Evolutionary conservation across 1,284 basidiomycete species (phyloP), one percentile per base, ranked within the genome.

Genomic region (Trichosporon asahii): DNA sequence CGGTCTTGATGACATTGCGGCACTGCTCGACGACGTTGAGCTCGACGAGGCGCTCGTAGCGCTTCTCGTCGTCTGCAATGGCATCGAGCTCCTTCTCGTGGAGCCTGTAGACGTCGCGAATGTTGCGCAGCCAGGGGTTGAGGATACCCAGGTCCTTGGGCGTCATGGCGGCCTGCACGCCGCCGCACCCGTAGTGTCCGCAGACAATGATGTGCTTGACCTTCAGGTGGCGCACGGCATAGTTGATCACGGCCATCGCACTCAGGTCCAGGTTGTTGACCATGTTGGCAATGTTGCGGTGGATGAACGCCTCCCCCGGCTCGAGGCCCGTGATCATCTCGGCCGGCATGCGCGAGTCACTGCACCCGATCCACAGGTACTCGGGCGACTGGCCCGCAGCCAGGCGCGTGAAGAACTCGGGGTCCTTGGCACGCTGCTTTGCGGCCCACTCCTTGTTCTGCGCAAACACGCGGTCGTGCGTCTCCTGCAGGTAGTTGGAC

Each of bases 191-290:
- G 64, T 73, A 73, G 72, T 73, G 72, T 15, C 72, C 72, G 67
- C 72, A 73, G 33, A 73, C 67, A 63, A 73, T 64, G 23, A 73
- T 73, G 72, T 73, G 72, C 72, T 73, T 73, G 66, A 73, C 72
- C 25, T 73, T 64, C 27, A 73, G 67, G 67, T 73, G 72, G 66
- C 66, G 63, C 27, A 73, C 72, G 33, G 69, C 72, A 33, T 73
- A 73, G 69, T 73, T 70, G 72, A 73, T 68, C n/a, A 73, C 72
- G 65, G 55, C 53, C 72, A 73, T 73, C 15, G 49, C 69, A 46
- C 55, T 67, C 21, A 73, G 69, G 69, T 73, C 72, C 31, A 70
- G 55, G 63, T 70, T 73, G 72, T 67, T 68, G 27, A 73, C 72
- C 40, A 73, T 53, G 67, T 73, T 73, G 53, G 72, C 72, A 49